A percentile compares a stretch with the other conserved stretches of the same genome.
Conservation (phyloP, 2,329 filamentous ascomycete species). For the Ophiostoma populinum region DNA sequence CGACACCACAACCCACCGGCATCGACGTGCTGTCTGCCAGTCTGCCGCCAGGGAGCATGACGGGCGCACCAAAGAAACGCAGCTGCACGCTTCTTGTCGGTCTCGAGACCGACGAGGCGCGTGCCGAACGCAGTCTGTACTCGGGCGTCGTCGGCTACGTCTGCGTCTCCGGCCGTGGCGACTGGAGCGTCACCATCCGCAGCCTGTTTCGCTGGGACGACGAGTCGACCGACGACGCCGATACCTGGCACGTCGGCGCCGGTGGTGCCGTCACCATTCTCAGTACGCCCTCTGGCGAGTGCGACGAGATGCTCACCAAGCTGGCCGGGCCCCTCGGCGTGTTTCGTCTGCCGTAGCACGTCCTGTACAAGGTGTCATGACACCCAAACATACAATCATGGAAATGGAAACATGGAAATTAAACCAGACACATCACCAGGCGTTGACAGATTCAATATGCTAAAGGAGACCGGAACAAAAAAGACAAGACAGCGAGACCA, state of each 20-base stretch:
- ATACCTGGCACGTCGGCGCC: slow-evolving; percentile 63
- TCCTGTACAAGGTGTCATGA: too few species aligned
- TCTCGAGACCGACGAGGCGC: slow-evolving; percentile 36
- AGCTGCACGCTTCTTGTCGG: slow-evolving; percentile 65
- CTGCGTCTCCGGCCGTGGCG: slow-evolving; percentile 67
- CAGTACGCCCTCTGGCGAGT: slow-evolving; percentile 64
- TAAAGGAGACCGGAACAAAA: too few species aligned
- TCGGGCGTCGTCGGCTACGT: slow-evolving; percentile 82
- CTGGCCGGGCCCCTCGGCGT: slow-evolving; percentile 38
- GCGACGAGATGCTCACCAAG: slow-evolving; percentile 80
- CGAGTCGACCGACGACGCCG: slow-evolving; percentile 22
- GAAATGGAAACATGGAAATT: too few species aligned
- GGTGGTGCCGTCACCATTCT: slow-evolving; percentile 80
- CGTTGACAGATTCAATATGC: too few species aligned
- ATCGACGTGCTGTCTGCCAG: slow-evolving; percentile 61
- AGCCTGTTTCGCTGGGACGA: slow-evolving; percentile 60
- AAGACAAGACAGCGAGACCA: too few species aligned
- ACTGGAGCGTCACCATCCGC: slow-evolving; percentile 84
- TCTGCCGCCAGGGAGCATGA: slow-evolving; percentile 88
- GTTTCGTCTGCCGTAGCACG: slow-evolving; percentile 21
- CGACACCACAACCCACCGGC: too few species aligned
- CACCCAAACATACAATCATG: too few species aligned
- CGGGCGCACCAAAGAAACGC: slow-evolving; percentile 84
- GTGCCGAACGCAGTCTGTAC: slow-evolving; percentile 52
- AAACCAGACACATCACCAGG: too few species aligned